Evolutionary conservation across 768 basidiomycete genomes (phyloP).

Genomic region (Pulveroboletus ravenelii): DNA sequence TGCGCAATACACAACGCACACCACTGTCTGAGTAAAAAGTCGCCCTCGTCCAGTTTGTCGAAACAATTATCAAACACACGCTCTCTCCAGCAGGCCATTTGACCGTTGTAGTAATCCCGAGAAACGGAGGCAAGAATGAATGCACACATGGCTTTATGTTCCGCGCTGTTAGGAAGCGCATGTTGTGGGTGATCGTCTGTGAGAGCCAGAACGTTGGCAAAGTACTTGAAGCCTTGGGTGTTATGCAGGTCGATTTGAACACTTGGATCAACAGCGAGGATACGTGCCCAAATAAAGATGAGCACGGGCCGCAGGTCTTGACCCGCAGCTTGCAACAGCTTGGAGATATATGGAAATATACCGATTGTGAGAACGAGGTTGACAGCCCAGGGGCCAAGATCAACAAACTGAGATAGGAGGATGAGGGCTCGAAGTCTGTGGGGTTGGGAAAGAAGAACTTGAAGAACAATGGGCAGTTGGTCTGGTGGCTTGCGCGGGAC

Average conservation of each 20-base stretch:
- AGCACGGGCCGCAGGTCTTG: conserved; percentile 94
- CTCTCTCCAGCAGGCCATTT: conserved; percentile 77
- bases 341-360: conserved; percentile 97
- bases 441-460: conserved; percentile 93
- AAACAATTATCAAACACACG: conserved; percentile 85
- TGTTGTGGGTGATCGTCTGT: conserved; percentile 52
- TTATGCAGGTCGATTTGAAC: conserved; percentile 89
- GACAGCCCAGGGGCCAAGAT: conserved; percentile 98
- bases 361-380: conserved; percentile 94
- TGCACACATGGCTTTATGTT: conserved; percentile 98
- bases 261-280: conserved; percentile 91
- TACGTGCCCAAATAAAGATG: conserved; percentile 98
- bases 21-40: conserved; percentile 95
- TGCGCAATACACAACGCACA: conserved; percentile 88
- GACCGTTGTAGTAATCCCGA: conserved; percentile 84
- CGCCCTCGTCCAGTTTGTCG: conserved; percentile 78
- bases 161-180: conserved; percentile 85
- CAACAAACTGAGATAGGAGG: conserved; percentile 94
- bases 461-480: conserved; percentile 95
- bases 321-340: conserved; percentile 90
- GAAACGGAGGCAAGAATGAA: conserved; percentile 90
- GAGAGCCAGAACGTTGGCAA: conserved; percentile 69
- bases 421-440: conserved; percentile 95
- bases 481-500: conserved; percentile 92
- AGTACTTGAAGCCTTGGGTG: conserved; percentile 78